Conservation (phyloP, 2,329 filamentous ascomycete genomes). For the Cladosporium sp. region DNA sequence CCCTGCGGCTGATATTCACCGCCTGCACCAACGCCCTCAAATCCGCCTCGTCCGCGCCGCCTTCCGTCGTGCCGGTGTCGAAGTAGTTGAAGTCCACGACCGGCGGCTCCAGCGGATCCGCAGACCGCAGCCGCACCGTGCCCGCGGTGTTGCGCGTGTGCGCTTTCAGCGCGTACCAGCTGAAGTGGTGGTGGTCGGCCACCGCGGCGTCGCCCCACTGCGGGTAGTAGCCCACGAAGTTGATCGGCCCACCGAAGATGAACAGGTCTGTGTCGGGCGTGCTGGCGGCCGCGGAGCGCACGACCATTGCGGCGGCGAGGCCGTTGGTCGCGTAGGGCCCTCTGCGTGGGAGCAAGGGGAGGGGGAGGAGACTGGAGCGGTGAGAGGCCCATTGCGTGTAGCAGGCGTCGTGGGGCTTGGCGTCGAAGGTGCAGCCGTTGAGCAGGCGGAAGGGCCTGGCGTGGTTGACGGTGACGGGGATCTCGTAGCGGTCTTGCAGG, state of each 20-base stretch:
- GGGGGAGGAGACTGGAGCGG: neutral
- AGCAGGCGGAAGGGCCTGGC: slow-evolving; percentile 39
- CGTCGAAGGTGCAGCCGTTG: slow-evolving; percentile 42
- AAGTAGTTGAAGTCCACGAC: slow-evolving; percentile 63
- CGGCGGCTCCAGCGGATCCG: slow-evolving; percentile 64
- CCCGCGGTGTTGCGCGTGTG: slow-evolving; percentile 64
- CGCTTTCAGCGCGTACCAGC: slow-evolving; percentile 59
- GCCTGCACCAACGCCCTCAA: slow-evolving; percentile 55
- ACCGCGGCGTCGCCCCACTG: slow-evolving; percentile 51
- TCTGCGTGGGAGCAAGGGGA: slow-evolving; percentile 35
- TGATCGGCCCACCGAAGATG: slow-evolving; percentile 55
- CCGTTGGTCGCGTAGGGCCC: slow-evolving; percentile 53
- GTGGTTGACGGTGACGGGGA: slow-evolving; percentile 51
- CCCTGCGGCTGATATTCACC: slow-evolving; percentile 26
- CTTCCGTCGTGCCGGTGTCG: slow-evolving; percentile 44
- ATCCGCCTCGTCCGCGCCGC: slow-evolving; percentile 45
- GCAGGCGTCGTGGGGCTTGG: slow-evolving; percentile 41
- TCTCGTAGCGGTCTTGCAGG: slow-evolving; percentile 61
- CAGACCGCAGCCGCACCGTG: slow-evolving; percentile 59
- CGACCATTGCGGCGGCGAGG: slow-evolving; percentile 40
- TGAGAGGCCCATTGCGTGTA: slow-evolving; percentile 36
- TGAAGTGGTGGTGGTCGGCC: slow-evolving; percentile 46
- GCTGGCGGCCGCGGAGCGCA: slow-evolving; percentile 37
- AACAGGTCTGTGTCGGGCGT: slow-evolving; percentile 52
- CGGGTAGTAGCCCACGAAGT: slow-evolving; percentile 58